Conservation (phyloP, 129 eudicot species). For the Flaveria sonorensis region DNA sequence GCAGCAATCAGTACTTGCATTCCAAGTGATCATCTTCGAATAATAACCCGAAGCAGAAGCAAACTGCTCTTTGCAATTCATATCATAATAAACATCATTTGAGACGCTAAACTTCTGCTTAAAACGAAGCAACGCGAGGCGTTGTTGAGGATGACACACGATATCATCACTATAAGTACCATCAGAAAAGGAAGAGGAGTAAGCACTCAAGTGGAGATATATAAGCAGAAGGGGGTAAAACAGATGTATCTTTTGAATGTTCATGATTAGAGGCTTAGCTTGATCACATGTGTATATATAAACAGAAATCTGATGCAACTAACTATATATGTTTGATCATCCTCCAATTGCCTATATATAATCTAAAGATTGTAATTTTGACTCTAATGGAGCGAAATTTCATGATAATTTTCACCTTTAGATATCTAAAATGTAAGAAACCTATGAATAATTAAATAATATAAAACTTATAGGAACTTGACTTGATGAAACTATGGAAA, state of each 20-base stretch:
- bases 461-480: too few species aligned
- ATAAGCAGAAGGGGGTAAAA: too few species aligned
- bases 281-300: neutral
- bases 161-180: too few species aligned
- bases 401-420: too few species aligned
- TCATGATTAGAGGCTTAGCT: neutral
- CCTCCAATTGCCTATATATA: too few species aligned
- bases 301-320: neutral
- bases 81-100: neutral
- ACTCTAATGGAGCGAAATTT: neutral
- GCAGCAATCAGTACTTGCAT: constrained; percentile 33
- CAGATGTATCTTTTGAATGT: neutral
- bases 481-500: neutral
- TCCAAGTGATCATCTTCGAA: constrained; percentile 29
- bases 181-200: too few species aligned
- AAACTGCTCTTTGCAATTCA: neutral
- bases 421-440: too few species aligned
- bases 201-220: too few species aligned
- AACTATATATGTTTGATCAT: too few species aligned
- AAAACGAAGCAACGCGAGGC: constrained; percentile 17
- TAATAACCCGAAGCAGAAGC: neutral
- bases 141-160: neutral
- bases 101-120: neutral
- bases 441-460: too few species aligned
- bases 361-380: too few species aligned